Conservation (phyloP, 2,329 filamentous ascomycete species). For the Paracoccidioides lutzii region DNA sequence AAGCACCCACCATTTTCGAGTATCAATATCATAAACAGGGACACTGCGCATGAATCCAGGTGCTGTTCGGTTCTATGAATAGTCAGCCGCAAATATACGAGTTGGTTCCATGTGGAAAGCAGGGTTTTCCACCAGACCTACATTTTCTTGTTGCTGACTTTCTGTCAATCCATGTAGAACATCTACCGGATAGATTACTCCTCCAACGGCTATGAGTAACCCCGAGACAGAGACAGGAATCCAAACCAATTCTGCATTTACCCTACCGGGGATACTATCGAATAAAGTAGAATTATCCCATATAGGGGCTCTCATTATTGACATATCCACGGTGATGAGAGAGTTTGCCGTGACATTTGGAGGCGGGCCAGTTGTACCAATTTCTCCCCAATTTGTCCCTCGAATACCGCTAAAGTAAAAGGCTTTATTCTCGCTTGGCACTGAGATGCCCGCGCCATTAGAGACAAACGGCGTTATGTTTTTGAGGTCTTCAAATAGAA, state of each 20-base stretch:
- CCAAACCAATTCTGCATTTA: constrained; percentile 56
- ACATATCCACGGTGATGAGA: constrained; percentile 51
- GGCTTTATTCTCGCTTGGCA: constrained; percentile 56
- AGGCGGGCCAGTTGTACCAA: constrained; percentile 30
- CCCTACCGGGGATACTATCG: constrained; percentile 39
- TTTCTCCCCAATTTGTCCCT: constrained; percentile 37
- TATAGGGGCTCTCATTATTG: constrained; percentile 33
- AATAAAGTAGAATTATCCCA: constrained; percentile 50
- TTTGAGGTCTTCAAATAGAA: constrained; percentile 31
- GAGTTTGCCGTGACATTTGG: constrained; percentile 37
- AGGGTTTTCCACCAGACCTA: constrained; percentile 4
- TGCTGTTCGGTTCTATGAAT: constrained; percentile 13
- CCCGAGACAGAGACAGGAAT: constrained; percentile 28
- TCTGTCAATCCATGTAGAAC: constrained; percentile 9
- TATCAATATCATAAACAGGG: constrained; percentile 26
- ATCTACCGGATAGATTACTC: constrained; percentile 18
- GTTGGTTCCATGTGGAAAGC: background rate
- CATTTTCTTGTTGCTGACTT: constrained; percentile 10
- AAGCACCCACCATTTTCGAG: constrained; percentile 15
- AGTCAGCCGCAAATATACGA: background rate
- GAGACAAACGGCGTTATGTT: constrained; percentile 49
- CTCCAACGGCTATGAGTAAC: constrained; percentile 28
- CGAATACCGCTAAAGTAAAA: constrained; percentile 59
- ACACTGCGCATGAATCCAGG: constrained; percentile 27
- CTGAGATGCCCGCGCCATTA: constrained; percentile 50